phyloP scores from a whole-genome alignment of 2,329 filamentous ascomycete genomes.

The Cladorrhinum sp. region DNA sequence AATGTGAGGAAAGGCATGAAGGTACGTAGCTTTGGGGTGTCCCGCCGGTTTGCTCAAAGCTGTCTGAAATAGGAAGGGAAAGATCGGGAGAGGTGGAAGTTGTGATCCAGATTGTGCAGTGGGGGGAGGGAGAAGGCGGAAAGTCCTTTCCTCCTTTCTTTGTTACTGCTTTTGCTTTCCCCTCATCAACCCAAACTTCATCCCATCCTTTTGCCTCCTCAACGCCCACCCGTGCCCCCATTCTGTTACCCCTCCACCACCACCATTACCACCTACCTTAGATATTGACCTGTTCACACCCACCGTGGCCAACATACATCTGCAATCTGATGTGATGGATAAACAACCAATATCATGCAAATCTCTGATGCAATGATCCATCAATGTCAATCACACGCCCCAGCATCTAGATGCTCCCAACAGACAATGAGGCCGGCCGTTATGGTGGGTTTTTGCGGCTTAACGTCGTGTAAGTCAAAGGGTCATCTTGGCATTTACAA shows the following conservation, averaged over 20 bases:
- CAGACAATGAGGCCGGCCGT: background rate
- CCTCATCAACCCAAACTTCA: background rate
- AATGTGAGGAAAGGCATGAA: background rate
- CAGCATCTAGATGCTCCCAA: background rate
- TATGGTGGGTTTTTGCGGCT: no score
- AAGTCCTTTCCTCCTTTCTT: background rate
- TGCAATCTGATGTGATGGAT: background rate
- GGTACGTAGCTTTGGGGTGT: no score
- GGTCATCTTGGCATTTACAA: background rate
- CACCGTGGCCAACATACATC: no score
- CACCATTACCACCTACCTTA: no score
- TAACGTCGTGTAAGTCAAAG: background rate
- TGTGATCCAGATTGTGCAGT: no score
- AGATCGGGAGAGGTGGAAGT: background rate
- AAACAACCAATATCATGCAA: background rate
- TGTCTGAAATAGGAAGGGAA: background rate
- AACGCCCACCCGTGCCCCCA: background rate
- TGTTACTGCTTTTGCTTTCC: background rate
- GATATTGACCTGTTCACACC: no score
- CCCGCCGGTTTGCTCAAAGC: background rate
- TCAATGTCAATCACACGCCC: background rate
- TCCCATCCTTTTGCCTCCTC: background rate
- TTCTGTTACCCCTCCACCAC: no score
- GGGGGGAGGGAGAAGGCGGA: background rate
- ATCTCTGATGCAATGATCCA: background rate